phyloP scores from a whole-genome alignment of 495 filamentous ascomycete genomes.

The Penicilliopsis zonata region DNA sequence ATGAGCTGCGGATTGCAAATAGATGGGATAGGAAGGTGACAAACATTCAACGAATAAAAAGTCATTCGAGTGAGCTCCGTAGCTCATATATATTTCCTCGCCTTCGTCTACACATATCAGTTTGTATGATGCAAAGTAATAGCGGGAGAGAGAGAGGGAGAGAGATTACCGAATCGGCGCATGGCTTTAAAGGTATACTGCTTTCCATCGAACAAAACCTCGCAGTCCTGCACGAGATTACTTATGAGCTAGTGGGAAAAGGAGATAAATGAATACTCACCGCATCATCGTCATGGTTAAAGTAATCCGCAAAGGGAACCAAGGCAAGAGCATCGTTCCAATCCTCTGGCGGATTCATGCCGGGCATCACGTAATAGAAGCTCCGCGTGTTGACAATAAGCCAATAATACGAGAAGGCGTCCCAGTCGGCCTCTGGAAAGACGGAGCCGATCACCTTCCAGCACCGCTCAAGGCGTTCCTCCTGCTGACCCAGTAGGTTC shows the following conservation, averaged over 20 bases:
- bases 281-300: constrained; percentile 60
- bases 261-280: constrained; percentile 13
- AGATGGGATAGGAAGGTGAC: too few species aligned
- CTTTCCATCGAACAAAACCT: constrained; percentile 43
- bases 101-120: constrained; percentile 24
- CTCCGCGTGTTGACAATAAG: constrained; percentile 72
- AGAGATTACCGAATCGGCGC: constrained; percentile 38
- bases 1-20: background rate
- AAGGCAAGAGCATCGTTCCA: constrained; percentile 67
- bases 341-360: constrained; percentile 34
- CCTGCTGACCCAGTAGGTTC: constrained; percentile 48
- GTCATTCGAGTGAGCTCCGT: constrained; percentile 71
- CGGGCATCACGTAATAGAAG: constrained; percentile 56
- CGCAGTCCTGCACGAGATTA: constrained; percentile 2
- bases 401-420: constrained; percentile 60
- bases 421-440: constrained; percentile 39
- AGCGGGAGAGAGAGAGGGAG: background rate
- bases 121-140: background rate
- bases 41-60: constrained; percentile 67
- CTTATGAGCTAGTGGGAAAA: too few species aligned
- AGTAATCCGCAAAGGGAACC: constrained; percentile 77
- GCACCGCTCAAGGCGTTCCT: constrained; percentile 46
- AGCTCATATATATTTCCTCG: constrained; percentile 70
- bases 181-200: constrained; percentile 50
- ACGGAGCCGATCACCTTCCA: constrained; percentile 40